A percentile compares a stretch with the other conserved stretches of the same genome.
Evolutionary conservation across 2,329 filamentous ascomycete species (phyloP).

Genomic region (Colletotrichum salicis): DNA sequence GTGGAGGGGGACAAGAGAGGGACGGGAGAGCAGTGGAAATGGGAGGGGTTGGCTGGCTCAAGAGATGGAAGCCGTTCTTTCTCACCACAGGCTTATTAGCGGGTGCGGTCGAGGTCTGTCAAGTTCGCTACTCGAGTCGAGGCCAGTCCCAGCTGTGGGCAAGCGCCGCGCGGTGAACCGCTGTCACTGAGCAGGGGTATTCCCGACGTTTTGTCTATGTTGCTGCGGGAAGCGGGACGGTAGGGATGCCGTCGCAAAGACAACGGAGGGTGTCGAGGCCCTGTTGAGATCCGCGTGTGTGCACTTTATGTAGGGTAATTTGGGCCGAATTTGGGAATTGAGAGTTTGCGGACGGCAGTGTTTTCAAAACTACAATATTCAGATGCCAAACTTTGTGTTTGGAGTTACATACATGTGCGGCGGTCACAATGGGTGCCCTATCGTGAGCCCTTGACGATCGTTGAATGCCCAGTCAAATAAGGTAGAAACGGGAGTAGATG

Average conservation of each 20-base stretch:
- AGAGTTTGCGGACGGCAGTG: neutral
- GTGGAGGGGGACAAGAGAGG: slow-evolving; percentile 7
- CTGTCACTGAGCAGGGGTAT: slow-evolving; percentile 26
- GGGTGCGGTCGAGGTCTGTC: slow-evolving; percentile 14
- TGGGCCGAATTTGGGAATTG: neutral
- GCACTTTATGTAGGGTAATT: neutral
- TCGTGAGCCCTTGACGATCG: neutral
- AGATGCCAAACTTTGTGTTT: neutral
- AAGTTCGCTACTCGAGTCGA: slow-evolving; percentile 5
- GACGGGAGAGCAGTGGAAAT: slow-evolving; percentile 10
- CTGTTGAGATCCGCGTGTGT: neutral
- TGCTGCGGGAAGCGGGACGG: slow-evolving; percentile 33
- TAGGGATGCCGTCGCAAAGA: slow-evolving; percentile 32
- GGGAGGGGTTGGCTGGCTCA: slow-evolving; percentile 31
- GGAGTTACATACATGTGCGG: neutral
- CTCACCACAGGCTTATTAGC: neutral
- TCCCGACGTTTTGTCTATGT: slow-evolving; percentile 31
- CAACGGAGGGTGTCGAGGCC: slow-evolving; percentile 16
- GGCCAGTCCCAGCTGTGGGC: slow-evolving; percentile 13
- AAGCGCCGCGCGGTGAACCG: slow-evolving; percentile 26
- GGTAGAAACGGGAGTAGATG: neutral
- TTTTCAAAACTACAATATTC: neutral
- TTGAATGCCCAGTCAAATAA: neutral
- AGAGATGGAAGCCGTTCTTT: neutral
- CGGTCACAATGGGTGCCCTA: neutral